These are phyloP conservation scores for Populus hybrid DNA, from an alignment of 441 rosid species.

Conservation along the genomic window DNA sequence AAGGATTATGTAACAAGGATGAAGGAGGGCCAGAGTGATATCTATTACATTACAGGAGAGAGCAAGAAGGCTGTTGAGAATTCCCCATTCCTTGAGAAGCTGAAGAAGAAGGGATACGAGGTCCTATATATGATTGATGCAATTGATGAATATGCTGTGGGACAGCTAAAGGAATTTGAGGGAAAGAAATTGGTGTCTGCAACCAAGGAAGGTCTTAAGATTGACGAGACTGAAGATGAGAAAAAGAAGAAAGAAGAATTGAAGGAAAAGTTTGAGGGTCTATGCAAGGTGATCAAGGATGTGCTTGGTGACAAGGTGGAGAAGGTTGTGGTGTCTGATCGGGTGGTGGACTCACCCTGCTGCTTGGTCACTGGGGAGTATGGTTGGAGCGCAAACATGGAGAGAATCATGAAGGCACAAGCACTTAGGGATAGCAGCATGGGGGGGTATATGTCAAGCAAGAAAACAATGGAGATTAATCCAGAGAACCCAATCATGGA, in stretches of 20 bases:
- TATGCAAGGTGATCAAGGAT: conserved; percentile 76
- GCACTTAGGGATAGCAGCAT: conserved; percentile 73
- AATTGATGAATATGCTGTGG: conserved; percentile 87
- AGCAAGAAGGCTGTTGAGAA: conserved; percentile 96
- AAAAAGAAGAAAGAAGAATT: conserved; percentile 64
- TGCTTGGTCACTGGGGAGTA: too few species aligned
- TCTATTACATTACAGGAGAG: conserved; percentile 87
- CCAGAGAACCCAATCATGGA: conserved; percentile 78
- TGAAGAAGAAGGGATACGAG: conserved; percentile 88
- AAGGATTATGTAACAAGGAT: conserved; percentile 92
- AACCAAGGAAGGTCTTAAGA: conserved; percentile 81
- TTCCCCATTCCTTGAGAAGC: conserved; percentile 88
- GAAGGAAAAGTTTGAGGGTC: conserved; percentile 64
- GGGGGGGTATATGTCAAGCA: conserved; percentile 78
- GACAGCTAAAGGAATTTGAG: conserved; percentile 82
- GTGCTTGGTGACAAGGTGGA: conserved; percentile 31
- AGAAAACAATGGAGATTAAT: conserved; percentile 84
- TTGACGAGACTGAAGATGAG: conserved; percentile 70
- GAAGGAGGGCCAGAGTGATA: too few species aligned
- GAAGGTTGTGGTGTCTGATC: too few species aligned
- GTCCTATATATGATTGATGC: conserved; percentile 89
- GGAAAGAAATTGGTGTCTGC: conserved; percentile 90
- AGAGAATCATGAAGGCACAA: background rate
- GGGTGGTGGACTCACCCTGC: too few species aligned
- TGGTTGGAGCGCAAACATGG: too few species aligned